These are phyloP conservation scores for Agrocybe chaxingu DNA, from an alignment of 768 basidiomycete species.

Conservation along the genomic window DNA sequence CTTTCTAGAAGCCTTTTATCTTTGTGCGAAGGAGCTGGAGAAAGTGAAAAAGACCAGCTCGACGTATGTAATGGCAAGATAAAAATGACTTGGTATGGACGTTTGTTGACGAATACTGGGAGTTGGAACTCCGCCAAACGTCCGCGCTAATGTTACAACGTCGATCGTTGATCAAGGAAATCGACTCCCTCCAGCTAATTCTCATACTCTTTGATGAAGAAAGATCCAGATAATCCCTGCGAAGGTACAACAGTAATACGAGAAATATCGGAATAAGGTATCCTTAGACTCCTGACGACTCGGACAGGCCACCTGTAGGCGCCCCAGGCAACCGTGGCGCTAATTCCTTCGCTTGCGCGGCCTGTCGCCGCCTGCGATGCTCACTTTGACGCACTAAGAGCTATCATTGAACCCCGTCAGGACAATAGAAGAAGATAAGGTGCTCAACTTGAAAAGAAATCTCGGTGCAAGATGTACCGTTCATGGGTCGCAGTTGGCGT, in stretches of 20 bases:
- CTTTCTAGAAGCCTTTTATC: background rate
- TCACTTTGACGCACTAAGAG: conserved; percentile 67
- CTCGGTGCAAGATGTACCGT: conserved; percentile 78
- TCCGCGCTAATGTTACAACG: background rate
- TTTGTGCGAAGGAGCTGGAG: background rate
- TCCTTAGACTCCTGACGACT: conserved; percentile 10
- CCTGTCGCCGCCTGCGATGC: conserved; percentile 66
- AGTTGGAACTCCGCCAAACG: conserved; percentile 24
- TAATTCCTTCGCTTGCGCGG: conserved; percentile 63
- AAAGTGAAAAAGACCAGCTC: conserved; percentile 4
- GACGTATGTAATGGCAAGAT: background rate
- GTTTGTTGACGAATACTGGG: conserved; percentile 6
- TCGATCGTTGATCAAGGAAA: background rate
- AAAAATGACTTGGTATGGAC: conserved; percentile 1
- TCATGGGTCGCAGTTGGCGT: conserved; percentile 54
- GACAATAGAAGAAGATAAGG: background rate
- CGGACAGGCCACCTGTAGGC: conserved; percentile 33
- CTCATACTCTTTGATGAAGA: background rate
- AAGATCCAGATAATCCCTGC: background rate
- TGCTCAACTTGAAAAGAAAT: conserved; percentile 62
- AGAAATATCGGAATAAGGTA: background rate
- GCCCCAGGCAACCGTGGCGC: conserved; percentile 70
- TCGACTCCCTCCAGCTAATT: background rate
- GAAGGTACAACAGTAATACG: no score
- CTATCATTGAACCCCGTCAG: conserved; percentile 1